Base-by-base conservation (phyloP, 2,329 filamentous ascomycete genomes). In the Hymenotorrendiella dingleyae region DNA sequence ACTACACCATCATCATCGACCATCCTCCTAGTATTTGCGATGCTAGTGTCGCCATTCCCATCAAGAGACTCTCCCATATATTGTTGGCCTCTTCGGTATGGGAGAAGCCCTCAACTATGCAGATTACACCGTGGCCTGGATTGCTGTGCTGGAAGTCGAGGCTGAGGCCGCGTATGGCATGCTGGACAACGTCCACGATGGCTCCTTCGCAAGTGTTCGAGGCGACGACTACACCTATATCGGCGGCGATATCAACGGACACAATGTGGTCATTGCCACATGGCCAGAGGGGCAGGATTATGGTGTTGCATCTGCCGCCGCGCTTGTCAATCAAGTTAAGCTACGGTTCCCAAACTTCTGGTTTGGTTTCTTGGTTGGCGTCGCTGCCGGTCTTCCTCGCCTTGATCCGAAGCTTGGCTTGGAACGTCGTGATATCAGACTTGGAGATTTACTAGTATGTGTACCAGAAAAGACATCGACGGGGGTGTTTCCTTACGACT, bases 131-230 rank as follows among this genome's bases (percentile, higher is more conserved):
- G 54, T 68, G 1, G 62, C 54, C 42, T 67, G 63, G 64, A 59
- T 68, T 20, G 61, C 64, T 0, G 64, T 63, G 1, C 55, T 67
- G 0, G 53, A 60, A 17, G 64, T 68, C 6, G 63, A 68, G 46
- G 62, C 60, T 5, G 49, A 36, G 26, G 63, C 63, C 22, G 65
- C 65, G 8, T 38, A 60, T 16, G 47, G 54, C 22, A 53, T 67
- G 53, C 45, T 67, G 14, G 63, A 67, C 11, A 43, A 60, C 0
- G 28, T 30, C 16, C 62, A 67, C 26, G 1, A n/a, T 0, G 64
- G 64, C 4, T 39, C 42, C 1, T 68, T 68, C 43, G 42, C 55
- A 0, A 30, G 60, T 0, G 17, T 40, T 9, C 55, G 49, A 1
- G 64, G 65, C 0, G 56, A 67, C 30, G 60, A 67, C 40, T 64